Percentiles rank a stretch among this genome's conserved stretches.
phyloP scores from a whole-genome alignment of 495 filamentous ascomycete genomes.

The Aspergillus hancockii region DNA sequence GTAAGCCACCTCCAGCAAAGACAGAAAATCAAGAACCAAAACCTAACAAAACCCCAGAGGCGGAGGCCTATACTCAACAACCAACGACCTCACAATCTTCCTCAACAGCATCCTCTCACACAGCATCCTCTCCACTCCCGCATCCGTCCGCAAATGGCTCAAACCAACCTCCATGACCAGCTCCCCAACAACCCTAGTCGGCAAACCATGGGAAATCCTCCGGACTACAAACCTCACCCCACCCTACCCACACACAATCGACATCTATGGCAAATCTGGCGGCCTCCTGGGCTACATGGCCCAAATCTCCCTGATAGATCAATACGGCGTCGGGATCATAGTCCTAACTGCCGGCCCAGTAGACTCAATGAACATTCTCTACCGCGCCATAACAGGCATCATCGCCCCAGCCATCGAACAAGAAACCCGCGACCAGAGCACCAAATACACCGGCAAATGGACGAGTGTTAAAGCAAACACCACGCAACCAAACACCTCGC shows the following conservation, averaged over 20 bases:
- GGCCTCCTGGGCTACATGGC: conserved; percentile 19
- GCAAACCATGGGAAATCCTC: conserved; percentile 19
- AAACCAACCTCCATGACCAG: conserved; percentile 19
- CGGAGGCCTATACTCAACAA: conserved; percentile 16
- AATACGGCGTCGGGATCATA: conserved; percentile 15
- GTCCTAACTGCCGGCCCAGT: conserved; percentile 15
- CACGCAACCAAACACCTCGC: no score
- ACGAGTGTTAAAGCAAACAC: no score
- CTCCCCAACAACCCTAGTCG: conserved; percentile 14
- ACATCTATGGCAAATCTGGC: conserved; percentile 20
- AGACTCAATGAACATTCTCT: conserved; percentile 17
- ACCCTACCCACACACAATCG: conserved; percentile 14
- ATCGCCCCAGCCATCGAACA: conserved; percentile 14
- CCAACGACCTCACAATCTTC: conserved; percentile 16
- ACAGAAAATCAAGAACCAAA: not conserved
- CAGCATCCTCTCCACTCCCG: conserved; percentile 4
- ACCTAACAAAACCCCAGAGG: conserved; percentile 7
- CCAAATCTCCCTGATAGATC: conserved; percentile 15
- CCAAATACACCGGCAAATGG: conserved; percentile 8
- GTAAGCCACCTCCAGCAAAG: conserved; percentile 5
- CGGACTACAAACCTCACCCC: conserved; percentile 15
- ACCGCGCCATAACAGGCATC: conserved; percentile 14
- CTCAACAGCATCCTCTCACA: conserved; percentile 11
- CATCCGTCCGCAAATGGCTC: conserved; percentile 17
- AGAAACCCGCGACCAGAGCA: conserved; percentile 9